Percentiles rank a stretch among this genome's conserved stretches.
Evolutionary conservation across 139 green algal genomes (phyloP).

Genomic region (Chlamydomonas urium): DNA sequence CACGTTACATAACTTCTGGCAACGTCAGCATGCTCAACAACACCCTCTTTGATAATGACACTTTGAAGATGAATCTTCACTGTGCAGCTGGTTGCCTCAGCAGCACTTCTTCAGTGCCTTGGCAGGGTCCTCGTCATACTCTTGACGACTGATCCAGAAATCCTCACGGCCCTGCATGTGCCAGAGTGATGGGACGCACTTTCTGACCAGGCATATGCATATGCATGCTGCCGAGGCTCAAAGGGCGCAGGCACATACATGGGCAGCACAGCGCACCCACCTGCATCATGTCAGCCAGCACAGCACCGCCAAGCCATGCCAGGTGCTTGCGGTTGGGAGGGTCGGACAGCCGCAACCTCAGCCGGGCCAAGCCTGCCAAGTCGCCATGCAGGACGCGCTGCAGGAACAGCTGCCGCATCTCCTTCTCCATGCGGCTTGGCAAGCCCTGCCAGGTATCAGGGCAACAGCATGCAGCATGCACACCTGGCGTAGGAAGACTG

Average conservation of each 20-base stretch:
- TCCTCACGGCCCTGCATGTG: constrained; percentile 45
- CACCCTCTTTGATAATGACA: too few species aligned
- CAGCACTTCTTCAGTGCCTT: constrained; percentile 47
- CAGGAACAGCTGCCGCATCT: constrained; percentile 58
- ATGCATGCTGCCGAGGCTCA: neutral
- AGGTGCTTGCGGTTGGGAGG: constrained; percentile 67
- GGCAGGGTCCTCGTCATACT: constrained; percentile 65
- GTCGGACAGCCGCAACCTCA: constrained; percentile 71
- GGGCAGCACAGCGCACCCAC: constrained; percentile 12
- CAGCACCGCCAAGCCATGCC: constrained; percentile 70
- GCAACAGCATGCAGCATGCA: neutral
- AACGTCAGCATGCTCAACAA: too few species aligned
- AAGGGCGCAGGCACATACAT: neutral
- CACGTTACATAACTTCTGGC: too few species aligned
- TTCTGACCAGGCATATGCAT: neutral
- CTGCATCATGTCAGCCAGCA: constrained; percentile 82
- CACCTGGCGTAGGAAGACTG: neutral
- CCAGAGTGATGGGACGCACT: neutral
- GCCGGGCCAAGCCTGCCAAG: constrained; percentile 35
- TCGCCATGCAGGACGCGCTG: constrained; percentile 38
- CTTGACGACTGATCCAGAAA: constrained; percentile 67
- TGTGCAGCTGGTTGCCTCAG: too few species aligned
- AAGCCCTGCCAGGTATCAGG: constrained; percentile 36
- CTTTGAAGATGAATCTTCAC: too few species aligned
- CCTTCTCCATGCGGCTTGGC: constrained; percentile 59